Conservation (phyloP, 2,329 filamentous ascomycete genomes). For the Amauroascus niger region DNA sequence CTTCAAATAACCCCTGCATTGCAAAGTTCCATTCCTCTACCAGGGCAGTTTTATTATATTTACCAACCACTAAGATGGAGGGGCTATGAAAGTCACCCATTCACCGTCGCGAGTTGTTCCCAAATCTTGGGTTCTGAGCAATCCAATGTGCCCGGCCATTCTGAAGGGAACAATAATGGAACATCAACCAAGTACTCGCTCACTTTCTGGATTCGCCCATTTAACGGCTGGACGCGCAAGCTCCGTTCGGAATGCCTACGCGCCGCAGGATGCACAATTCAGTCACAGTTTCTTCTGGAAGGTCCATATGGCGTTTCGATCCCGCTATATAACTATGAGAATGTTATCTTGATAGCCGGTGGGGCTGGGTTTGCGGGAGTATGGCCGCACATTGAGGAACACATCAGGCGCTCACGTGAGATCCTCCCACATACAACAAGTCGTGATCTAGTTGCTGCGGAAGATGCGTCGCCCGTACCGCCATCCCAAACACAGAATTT, state of each 20-base stretch:
- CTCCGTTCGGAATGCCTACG: slow-evolving; percentile 26
- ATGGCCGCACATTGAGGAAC: slow-evolving; percentile 32
- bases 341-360: slow-evolving; percentile 40
- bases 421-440: not conserved
- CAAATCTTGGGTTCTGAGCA: not conserved
- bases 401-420: slow-evolving; percentile 14
- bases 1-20: slow-evolving; percentile 33
- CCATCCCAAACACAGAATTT: slow-evolving; percentile 13
- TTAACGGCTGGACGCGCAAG: slow-evolving; percentile 38
- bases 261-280: slow-evolving; percentile 18
- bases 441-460: not conserved
- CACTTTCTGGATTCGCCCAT: slow-evolving; percentile 39
- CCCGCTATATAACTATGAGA: slow-evolving; percentile 37
- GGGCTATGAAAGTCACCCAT: slow-evolving; percentile 43
- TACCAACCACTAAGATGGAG: slow-evolving; percentile 34
- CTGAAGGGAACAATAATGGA: not conserved
- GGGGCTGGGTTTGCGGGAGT: slow-evolving; percentile 32
- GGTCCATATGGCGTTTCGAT: slow-evolving; percentile 40
- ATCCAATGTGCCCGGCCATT: not conserved
- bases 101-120: slow-evolving; percentile 29
- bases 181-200: slow-evolving; percentile 17
- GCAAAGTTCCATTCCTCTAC: slow-evolving; percentile 25
- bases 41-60: slow-evolving; percentile 43
- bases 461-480: not conserved
- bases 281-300: slow-evolving; percentile 35